Percentiles rank a stretch among this genome's conserved stretches.
Conservation (phyloP, 495 filamentous ascomycete species). For the Penicillium waksmanii region DNA sequence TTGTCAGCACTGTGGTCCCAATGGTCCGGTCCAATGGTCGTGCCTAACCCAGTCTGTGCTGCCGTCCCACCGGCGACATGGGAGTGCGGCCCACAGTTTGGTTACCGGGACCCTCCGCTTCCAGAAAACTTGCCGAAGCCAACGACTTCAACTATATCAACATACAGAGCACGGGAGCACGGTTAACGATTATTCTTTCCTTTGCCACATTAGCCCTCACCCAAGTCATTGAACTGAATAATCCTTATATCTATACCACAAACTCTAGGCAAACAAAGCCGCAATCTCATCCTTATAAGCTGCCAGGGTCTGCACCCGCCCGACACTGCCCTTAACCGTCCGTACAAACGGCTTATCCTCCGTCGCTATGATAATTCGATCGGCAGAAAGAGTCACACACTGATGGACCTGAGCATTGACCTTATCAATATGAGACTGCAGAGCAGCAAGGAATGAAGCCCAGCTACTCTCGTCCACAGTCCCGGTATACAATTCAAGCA, state of each 20-base stretch:
- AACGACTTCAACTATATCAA: too few relatives aligned
- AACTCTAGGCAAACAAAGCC: slow-evolving; percentile 9
- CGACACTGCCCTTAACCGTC: slow-evolving; percentile 35
- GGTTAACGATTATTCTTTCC: too few relatives aligned
- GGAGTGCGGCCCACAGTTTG: neutral
- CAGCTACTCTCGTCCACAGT: neutral
- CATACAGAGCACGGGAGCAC: too few relatives aligned
- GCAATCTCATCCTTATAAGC: slow-evolving; percentile 42
- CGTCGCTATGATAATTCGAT: slow-evolving; percentile 19
- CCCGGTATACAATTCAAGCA: slow-evolving; percentile 24
- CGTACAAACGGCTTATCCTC: slow-evolving; percentile 30
- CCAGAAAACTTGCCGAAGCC: too few relatives aligned
- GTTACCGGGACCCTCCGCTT: too few relatives aligned
- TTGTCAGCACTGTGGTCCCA: too few relatives aligned
- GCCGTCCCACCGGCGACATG: neutral
- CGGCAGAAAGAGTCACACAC: slow-evolving; percentile 16
- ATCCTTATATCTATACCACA: neutral
- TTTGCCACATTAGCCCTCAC: too few relatives aligned
- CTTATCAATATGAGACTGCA: slow-evolving; percentile 25
- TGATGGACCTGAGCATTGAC: slow-evolving; percentile 21
- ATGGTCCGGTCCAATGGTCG: too few relatives aligned
- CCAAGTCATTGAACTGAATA: neutral
- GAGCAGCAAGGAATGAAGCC: slow-evolving; percentile 8
- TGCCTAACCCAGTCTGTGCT: neutral
- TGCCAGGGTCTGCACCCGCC: slow-evolving; percentile 34